These are phyloP conservation scores for Solanum chiquidenum DNA, from an alignment of 257 asterid species.

Conservation along the genomic window DNA sequence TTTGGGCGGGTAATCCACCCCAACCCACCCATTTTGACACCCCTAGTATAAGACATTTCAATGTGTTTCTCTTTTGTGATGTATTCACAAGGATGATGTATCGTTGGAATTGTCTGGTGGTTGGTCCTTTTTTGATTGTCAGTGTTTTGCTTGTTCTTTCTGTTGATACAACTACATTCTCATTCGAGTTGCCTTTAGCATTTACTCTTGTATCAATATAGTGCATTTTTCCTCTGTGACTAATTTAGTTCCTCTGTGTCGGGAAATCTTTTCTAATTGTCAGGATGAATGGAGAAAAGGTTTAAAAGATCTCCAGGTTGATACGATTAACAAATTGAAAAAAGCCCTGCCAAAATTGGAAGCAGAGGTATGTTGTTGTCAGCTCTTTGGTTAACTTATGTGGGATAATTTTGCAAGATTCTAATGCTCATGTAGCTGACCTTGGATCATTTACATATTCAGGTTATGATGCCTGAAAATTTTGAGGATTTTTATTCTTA, in stretches of 20 bases:
- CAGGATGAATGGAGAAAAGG: conserved; percentile 89
- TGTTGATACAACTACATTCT: background rate
- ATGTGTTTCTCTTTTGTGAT: background rate
- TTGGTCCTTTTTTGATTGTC: background rate
- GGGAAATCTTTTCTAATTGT: background rate
- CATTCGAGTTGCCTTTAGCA: background rate
- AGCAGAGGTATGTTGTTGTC: conserved; percentile 39
- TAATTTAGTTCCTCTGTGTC: background rate
- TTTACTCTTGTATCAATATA: background rate
- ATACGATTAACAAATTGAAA: conserved; percentile 40
- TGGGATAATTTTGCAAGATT: background rate
- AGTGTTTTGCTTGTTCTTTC: background rate
- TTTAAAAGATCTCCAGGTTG: conserved; percentile 51
- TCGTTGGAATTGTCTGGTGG: background rate
- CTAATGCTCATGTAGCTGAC: background rate
- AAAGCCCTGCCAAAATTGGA: conserved; percentile 54
- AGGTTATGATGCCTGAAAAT: conserved; percentile 57
- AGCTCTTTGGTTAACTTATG: background rate
- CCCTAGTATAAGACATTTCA: background rate
- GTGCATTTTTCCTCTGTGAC: background rate
- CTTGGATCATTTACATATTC: conserved; percentile 11
- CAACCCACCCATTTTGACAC: background rate
- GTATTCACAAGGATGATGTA: background rate
- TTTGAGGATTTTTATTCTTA: conserved; percentile 57
- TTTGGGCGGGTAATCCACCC: background rate